Evolutionary conservation across 371 early-diverging fungal species (phyloP).

Genomic region (Umbelopsis sp.): DNA sequence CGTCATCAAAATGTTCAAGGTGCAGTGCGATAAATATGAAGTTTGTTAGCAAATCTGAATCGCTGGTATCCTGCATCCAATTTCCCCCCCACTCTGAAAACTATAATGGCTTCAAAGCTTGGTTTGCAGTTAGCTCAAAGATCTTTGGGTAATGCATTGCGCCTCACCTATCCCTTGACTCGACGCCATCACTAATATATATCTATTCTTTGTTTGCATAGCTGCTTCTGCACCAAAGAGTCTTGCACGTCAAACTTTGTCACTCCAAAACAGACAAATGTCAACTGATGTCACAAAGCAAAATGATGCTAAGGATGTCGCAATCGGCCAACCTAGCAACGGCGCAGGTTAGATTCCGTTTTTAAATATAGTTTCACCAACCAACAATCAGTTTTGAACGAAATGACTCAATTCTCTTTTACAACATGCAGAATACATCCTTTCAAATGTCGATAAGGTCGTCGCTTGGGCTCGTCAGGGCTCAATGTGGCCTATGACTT

Average conservation of each 20-base stretch:
- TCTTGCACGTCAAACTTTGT: constrained; percentile 33
- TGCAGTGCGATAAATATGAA: background rate
- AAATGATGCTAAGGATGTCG: constrained; percentile 54
- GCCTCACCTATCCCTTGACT: background rate
- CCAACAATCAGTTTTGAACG: background rate
- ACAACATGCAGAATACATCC: constrained; percentile 62
- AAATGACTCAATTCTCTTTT: background rate
- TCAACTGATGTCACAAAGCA: constrained; percentile 51
- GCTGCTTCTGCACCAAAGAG: constrained; percentile 28
- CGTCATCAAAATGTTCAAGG: constrained; percentile 9
- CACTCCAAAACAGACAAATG: constrained; percentile 40
- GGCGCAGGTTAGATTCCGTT: constrained; percentile 45
- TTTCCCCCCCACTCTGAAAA: constrained; percentile 13
- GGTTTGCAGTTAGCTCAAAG: constrained; percentile 55
- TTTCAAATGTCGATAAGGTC: constrained; percentile 89
- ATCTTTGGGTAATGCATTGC: constrained; percentile 45
- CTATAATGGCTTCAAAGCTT: constrained; percentile 40
- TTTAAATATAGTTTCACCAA: background rate
- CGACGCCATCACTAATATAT: background rate
- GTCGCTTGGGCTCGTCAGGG: constrained; percentile 94
- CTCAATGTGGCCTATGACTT: constrained; percentile 98
- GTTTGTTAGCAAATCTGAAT: background rate
- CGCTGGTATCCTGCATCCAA: constrained; percentile 17
- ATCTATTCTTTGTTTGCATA: constrained; percentile 2
- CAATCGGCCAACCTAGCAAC: constrained; percentile 51